Evolutionary conservation across 768 basidiomycete species (phyloP), one percentile per base, ranked within the genome.

Genomic region (Mycena albidolilacea): DNA sequence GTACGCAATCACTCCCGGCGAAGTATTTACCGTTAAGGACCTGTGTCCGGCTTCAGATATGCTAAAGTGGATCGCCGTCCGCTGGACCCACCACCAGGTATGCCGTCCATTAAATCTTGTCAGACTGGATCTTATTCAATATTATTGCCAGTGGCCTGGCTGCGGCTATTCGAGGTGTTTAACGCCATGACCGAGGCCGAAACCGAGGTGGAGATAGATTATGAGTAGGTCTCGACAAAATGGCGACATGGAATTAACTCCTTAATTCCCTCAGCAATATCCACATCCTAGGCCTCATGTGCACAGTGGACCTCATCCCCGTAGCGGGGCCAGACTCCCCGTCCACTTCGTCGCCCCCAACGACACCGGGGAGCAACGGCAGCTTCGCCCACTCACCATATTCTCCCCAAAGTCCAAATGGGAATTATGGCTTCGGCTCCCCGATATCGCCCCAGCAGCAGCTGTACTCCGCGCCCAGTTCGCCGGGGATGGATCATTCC

Each of bases 251-350:
- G 43, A 65, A 41, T 59, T 54, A 69, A 72, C 71, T 7, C 19
- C 7, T 21, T n/a, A 46, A 15, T 14, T 74, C 57, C 70, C n/a
- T 0, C 77, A 94, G 93, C 54, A 87, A 89, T 52, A 80, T 92
- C 57, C 88, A 91, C 67, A 84, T 84, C n/a, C 85, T 90, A 39
- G 94, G 94, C 2, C 84, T 94, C 14, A 79, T 95, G 17, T 95
- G 94, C 80, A 93, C 91, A 3, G 92, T 93, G 50, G 94, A 95
- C 81, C 84, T 95, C 19, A 93, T 93, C 73, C 91, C 91, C 5
- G 88, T 93, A 9, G 84, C 87, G 67, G 71, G 69, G 41, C 62
- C 67, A 41, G 76, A 76, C 23, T 65, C 75, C 10, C 59, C 70
- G 39, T 70, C 80, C 19, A 63, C 75, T 6, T 52, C 70, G 43